Evolutionary conservation across 768 basidiomycete species (phyloP).

Genomic region (Suillus occidentalis): DNA sequence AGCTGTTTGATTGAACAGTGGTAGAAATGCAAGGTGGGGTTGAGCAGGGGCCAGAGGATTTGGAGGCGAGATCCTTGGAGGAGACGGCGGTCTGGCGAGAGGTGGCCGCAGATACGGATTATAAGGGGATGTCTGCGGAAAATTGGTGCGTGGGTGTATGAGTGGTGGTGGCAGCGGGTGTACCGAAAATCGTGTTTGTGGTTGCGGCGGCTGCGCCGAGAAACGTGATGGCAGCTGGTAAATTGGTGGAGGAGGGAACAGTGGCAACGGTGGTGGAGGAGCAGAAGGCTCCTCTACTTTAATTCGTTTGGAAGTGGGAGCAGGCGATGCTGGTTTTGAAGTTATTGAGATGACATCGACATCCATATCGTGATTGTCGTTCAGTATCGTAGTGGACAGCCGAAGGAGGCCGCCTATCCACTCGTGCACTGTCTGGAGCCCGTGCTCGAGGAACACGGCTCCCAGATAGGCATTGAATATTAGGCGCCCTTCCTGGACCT

Average conservation of each 20-base stretch:
- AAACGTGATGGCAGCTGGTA: constrained; percentile 28
- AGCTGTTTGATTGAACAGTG: constrained; percentile 74
- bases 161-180: constrained; percentile 22
- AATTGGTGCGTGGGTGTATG: constrained; percentile 10
- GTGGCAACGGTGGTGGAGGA: constrained; percentile 15
- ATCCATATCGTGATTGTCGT: constrained; percentile 15
- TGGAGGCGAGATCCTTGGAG: constrained; percentile 35
- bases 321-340: constrained; percentile 11
- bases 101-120: constrained; percentile 27
- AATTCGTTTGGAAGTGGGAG: constrained; percentile 28
- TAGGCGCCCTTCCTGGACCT: constrained; percentile 50
- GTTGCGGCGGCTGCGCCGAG: constrained; percentile 21
- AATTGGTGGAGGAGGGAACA: constrained; percentile 27
- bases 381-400: constrained; percentile 21
- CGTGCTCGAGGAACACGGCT: constrained; percentile 57
- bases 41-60: constrained; percentile 69
- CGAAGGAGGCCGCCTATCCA: constrained; percentile 54
- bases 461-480: constrained; percentile 71
- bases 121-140: constrained; percentile 24
- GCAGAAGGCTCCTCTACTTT: constrained; percentile 28
- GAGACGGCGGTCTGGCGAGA: constrained; percentile 30
- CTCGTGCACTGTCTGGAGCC: constrained; percentile 47
- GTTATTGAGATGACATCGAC: constrained; percentile 8
- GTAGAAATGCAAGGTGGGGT: constrained; percentile 62
- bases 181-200: constrained; percentile 33